A percentile compares a stretch with the other conserved stretches of the same genome.
Evolutionary conservation across 2,329 filamentous ascomycete species (phyloP).

Genomic region (Diaporthe nobilis): DNA sequence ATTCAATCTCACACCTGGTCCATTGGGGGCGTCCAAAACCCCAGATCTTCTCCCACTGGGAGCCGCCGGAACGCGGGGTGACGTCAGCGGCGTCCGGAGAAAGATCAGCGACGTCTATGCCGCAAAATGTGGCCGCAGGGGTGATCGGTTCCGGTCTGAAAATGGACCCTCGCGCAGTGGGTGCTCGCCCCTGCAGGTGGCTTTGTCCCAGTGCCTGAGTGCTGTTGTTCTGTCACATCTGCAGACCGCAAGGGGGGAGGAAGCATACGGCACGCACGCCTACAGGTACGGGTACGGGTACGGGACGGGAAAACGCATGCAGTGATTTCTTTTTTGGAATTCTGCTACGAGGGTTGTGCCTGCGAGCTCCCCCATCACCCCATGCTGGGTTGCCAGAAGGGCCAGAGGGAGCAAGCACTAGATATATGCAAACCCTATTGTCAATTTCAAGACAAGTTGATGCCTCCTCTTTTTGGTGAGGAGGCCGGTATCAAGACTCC

Average conservation of each 20-base stretch:
- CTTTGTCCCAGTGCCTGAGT: neutral
- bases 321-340: slow-evolving; percentile 1
- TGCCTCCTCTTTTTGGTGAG: slow-evolving; percentile 29
- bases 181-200: slow-evolving; percentile 11
- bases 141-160: neutral
- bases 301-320: neutral
- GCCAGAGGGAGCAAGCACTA: neutral
- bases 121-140: neutral
- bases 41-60: neutral
- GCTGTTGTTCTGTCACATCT: neutral
- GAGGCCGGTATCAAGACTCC: slow-evolving; percentile 31
- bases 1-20: neutral
- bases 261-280: neutral
- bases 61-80: slow-evolving; percentile 27
- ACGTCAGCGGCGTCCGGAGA: slow-evolving; percentile 30
- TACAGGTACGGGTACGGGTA: neutral
- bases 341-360: slow-evolving; percentile 9
- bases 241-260: neutral
- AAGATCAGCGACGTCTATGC: neutral
- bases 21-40: neutral
- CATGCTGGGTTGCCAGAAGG: neutral
- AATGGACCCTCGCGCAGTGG: neutral
- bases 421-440: slow-evolving; percentile 22
- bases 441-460: slow-evolving; percentile 13
- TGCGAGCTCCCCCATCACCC: neutral